A percentile compares a stretch with the other conserved stretches of the same genome.
Conservation (phyloP, 23 red algal species). For the Gracilariopsis chorda region DNA sequence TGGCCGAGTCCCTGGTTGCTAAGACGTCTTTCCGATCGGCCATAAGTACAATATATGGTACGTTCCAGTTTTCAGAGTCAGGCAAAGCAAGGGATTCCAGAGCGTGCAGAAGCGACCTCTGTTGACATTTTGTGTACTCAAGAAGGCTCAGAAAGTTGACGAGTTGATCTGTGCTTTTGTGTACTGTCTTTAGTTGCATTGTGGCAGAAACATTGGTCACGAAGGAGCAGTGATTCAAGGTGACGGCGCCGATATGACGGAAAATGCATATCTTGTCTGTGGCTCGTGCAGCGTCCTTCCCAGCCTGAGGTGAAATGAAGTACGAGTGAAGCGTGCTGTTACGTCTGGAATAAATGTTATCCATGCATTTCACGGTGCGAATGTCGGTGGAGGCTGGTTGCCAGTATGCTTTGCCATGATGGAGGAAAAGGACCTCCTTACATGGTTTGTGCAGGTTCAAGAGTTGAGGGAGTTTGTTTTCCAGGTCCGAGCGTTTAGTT, state of each 20-base stretch:
- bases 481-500: neutral
- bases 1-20: neutral
- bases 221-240: neutral
- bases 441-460: neutral
- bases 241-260: constrained; percentile 37
- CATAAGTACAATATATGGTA: constrained; percentile 48
- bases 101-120: neutral
- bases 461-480: neutral
- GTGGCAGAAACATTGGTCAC: neutral
- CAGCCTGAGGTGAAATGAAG: constrained; percentile 49
- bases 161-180: neutral
- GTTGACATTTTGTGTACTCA: neutral
- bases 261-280: constrained; percentile 11
- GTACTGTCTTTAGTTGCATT: neutral
- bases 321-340: constrained; percentile 30
- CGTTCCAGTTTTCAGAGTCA: neutral
- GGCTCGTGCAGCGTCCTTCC: neutral
- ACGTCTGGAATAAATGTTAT: neutral
- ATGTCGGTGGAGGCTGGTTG: neutral
- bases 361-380: neutral
- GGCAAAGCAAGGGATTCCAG: constrained; percentile 21
- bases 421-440: neutral
- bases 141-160: constrained; percentile 22
- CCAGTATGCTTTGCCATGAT: neutral
- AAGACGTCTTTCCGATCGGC: neutral